A percentile compares a stretch with the other conserved stretches of the same genome.
These are phyloP conservation scores for Colletotrichum sp. DNA, from an alignment of 2,329 filamentous ascomycete genomes.

Conservation along the genomic window DNA sequence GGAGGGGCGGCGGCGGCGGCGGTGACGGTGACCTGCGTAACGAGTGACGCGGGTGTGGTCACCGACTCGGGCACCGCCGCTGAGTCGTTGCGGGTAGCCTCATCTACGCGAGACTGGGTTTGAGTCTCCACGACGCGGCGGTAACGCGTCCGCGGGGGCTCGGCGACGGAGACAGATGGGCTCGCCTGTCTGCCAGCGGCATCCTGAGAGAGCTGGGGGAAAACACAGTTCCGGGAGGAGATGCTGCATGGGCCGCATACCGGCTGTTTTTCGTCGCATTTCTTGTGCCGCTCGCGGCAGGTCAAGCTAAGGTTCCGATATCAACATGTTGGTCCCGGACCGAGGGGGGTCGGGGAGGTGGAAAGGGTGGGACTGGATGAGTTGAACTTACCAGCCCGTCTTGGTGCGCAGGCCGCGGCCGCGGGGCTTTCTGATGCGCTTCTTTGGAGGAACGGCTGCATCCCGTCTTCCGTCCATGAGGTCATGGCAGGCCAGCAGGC, in stretches of 20 bases:
- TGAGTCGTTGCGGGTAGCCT: not conserved
- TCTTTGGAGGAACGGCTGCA: slow-evolving; percentile 17
- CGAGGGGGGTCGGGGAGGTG: not conserved
- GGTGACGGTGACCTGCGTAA: not conserved
- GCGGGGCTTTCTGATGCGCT: slow-evolving; percentile 38
- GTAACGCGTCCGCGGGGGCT: not conserved
- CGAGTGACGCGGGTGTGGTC: not conserved
- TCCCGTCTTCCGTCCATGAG: slow-evolving; percentile 8
- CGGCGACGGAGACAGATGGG: not conserved
- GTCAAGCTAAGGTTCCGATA: slow-evolving; percentile 35
- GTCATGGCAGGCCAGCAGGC: slow-evolving; percentile 9
- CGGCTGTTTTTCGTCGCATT: slow-evolving; percentile 51
- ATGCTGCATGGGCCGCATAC: slow-evolving; percentile 28
- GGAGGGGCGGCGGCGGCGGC: not conserved
- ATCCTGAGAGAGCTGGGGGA: not conserved
- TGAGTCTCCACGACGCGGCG: not conserved
- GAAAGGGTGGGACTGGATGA: not conserved
- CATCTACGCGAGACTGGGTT: not conserved
- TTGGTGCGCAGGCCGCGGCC: slow-evolving; percentile 47
- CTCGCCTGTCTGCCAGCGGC: not conserved
- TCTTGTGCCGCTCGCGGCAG: slow-evolving; percentile 52
- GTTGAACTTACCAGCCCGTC: slow-evolving; percentile 40
- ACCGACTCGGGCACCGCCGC: not conserved
- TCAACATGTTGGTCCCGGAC: not conserved
- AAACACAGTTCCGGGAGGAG: slow-evolving; percentile 27